These are phyloP conservation scores for Fusarium penzigii DNA, from an alignment of 2,329 filamentous ascomycete species.

Conservation along the genomic window DNA sequence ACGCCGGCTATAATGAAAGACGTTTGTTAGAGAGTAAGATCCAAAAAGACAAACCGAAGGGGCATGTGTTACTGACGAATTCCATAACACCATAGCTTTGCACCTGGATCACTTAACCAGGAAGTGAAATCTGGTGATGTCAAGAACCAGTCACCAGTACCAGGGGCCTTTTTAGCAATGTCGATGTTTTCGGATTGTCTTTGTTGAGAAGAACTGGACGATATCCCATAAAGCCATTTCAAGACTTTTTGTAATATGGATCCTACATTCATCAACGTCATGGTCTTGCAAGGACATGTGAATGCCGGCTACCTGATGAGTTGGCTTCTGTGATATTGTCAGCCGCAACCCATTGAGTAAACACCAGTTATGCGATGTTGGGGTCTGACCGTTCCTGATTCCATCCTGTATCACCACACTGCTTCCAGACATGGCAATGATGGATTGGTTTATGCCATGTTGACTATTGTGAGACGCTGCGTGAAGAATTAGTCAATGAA, in stretches of 20 bases:
- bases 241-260: background rate
- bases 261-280: background rate
- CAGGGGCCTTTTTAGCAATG: background rate
- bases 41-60: background rate
- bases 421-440: constrained; percentile 1
- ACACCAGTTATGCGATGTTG: background rate
- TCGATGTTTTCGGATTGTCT: background rate
- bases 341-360: background rate
- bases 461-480: background rate
- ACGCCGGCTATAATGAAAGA: background rate
- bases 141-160: background rate
- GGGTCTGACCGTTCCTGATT: background rate
- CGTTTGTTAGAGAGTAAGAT: background rate
- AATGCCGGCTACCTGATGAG: background rate
- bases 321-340: background rate
- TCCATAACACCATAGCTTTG: background rate
- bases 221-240: background rate
- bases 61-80: background rate
- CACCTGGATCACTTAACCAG: background rate
- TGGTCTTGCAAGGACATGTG: background rate
- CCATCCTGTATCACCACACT: background rate
- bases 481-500: background rate
- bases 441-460: background rate
- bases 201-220: background rate
- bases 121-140: background rate